phyloP scores from a whole-genome alignment of 2,329 filamentous ascomycete species.

The Fusarium duplospermum region DNA sequence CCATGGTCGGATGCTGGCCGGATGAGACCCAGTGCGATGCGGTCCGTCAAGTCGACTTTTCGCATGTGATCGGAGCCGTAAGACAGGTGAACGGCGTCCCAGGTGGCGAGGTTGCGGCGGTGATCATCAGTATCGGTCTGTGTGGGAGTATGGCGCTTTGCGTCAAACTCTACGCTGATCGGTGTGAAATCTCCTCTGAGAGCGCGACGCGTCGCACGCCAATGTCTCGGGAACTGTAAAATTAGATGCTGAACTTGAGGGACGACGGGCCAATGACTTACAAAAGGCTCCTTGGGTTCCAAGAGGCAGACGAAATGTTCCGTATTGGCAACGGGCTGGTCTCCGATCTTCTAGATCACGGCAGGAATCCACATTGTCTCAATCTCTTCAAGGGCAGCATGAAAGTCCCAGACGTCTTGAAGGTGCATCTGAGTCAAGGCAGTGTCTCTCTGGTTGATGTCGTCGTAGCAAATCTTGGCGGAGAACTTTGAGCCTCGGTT shows the following conservation, averaged over 20 bases:
- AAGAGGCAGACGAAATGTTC: not conserved
- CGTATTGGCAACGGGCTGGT: fast-evolving
- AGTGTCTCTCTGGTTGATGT: slow-evolving; percentile 1
- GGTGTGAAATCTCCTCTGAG: not conserved
- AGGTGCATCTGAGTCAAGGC: slow-evolving; percentile 2
- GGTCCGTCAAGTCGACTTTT: not conserved
- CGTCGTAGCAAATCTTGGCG: not conserved
- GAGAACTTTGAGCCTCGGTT: not conserved
- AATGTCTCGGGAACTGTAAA: not conserved
- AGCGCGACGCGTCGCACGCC: not conserved
- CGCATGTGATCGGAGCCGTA: fast-evolving
- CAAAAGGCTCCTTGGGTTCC: not conserved
- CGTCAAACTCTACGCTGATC: not conserved
- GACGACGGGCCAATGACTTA: not conserved
- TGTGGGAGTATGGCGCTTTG: no score
- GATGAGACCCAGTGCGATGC: not conserved
- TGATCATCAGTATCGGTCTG: not conserved
- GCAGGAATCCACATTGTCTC: not conserved
- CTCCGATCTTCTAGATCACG: slow-evolving; percentile 6
- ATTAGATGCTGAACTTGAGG: not conserved
- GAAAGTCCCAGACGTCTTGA: slow-evolving; percentile 11
- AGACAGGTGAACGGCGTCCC: not conserved
- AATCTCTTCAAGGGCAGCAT: not conserved
- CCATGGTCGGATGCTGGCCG: not conserved
- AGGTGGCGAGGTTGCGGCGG: not conserved